Conservation (phyloP, 2,329 filamentous ascomycete genomes). For the Byssoonygena ceratinophila region DNA sequence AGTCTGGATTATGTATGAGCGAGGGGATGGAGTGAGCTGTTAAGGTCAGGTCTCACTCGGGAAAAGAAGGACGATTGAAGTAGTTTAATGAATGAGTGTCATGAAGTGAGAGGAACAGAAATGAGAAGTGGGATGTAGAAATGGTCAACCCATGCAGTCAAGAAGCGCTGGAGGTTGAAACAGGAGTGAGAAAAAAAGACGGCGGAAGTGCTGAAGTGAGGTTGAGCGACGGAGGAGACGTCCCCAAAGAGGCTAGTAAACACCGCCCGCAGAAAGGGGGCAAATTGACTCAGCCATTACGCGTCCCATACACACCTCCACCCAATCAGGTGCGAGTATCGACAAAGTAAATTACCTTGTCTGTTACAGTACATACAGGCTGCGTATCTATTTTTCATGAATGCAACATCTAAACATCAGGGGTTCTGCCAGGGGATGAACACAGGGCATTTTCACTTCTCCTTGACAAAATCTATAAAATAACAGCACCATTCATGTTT, state of each 20-base stretch:
- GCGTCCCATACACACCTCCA: slow-evolving; percentile 2
- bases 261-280: neutral
- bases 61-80: slow-evolving; percentile 14
- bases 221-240: neutral
- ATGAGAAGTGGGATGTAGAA: slow-evolving; percentile 3
- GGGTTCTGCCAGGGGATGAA: too few species aligned
- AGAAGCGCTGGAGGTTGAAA: neutral
- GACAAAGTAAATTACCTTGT: neutral
- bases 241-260: neutral
- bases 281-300: slow-evolving; percentile 4
- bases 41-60: slow-evolving; percentile 1
- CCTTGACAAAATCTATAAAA: too few species aligned
- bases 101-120: slow-evolving; percentile 5
- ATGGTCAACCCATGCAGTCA: neutral
- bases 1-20: neutral
- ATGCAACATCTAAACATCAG: too few species aligned
- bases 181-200: neutral
- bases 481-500: too few species aligned
- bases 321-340: neutral
- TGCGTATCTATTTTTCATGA: neutral
- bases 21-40: neutral
- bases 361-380: neutral
- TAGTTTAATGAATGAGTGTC: slow-evolving; percentile 14
- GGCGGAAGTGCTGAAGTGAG: neutral
- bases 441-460: too few species aligned